Conservation (phyloP, 495 filamentous ascomycete genomes). For the Podospora anserina region DNA sequence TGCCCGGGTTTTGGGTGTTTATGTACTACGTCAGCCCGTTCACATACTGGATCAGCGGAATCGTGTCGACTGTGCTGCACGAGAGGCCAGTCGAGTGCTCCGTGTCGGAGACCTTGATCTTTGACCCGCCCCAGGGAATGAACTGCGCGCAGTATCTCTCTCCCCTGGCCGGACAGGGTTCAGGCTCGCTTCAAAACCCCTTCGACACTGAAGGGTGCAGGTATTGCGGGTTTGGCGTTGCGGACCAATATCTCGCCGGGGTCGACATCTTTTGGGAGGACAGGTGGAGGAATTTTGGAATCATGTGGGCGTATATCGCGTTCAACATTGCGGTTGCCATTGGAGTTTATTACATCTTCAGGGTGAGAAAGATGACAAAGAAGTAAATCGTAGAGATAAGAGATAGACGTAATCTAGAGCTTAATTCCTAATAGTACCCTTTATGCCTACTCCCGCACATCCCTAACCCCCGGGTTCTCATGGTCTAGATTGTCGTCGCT, state of each 20-base stretch:
- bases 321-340: slow-evolving; percentile 53
- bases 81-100: slow-evolving; percentile 52
- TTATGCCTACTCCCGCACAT: too few species aligned
- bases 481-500: too few species aligned
- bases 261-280: slow-evolving; percentile 48
- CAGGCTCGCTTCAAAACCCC: slow-evolving; percentile 47
- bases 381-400: too few species aligned
- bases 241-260: slow-evolving; percentile 47
- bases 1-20: slow-evolving; percentile 71
- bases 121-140: slow-evolving; percentile 46
- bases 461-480: too few species aligned
- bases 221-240: slow-evolving; percentile 46
- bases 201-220: slow-evolving; percentile 40
- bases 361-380: slow-evolving; percentile 31
- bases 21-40: slow-evolving; percentile 68
- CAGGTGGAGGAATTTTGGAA: slow-evolving; percentile 54
- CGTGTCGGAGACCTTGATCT: slow-evolving; percentile 47
- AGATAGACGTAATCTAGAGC: too few species aligned
- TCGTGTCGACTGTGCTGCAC: slow-evolving; percentile 54
- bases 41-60: slow-evolving; percentile 57
- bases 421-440: too few species aligned
- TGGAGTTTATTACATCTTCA: slow-evolving; percentile 52
- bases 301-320: slow-evolving; percentile 53
- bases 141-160: slow-evolving; percentile 31
- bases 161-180: slow-evolving; percentile 21